Percentiles rank a stretch among this genome's conserved stretches.
These are phyloP conservation scores for Colletotrichum costaricense DNA, from an alignment of 2,329 filamentous ascomycete genomes.

Conservation along the genomic window DNA sequence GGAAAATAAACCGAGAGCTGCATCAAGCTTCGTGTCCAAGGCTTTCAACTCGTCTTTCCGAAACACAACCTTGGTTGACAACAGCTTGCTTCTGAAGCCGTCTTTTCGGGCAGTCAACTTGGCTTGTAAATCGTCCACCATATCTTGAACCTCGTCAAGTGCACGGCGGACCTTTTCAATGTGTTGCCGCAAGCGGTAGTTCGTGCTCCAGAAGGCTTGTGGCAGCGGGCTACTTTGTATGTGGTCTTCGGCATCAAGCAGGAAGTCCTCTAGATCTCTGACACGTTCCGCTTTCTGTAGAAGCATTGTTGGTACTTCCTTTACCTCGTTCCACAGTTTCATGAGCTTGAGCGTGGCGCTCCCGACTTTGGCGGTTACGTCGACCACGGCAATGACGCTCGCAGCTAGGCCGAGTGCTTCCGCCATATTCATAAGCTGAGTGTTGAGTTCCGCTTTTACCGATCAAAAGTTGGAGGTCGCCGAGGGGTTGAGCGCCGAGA, in stretches of 20 bases:
- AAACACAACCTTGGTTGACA: not conserved
- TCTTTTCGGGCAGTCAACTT: not conserved
- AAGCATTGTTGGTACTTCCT: not conserved
- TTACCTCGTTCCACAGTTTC: not conserved
- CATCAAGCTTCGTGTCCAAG: not conserved
- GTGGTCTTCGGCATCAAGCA: not conserved
- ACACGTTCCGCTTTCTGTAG: not conserved
- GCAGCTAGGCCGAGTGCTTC: not conserved
- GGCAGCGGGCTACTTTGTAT: not conserved
- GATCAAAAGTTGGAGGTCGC: fast-evolving
- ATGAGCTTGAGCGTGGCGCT: not conserved
- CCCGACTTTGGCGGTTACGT: not conserved
- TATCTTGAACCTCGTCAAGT: not conserved
- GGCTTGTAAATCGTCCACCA: not conserved
- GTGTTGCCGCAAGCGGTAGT: not conserved
- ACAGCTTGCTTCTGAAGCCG: not conserved
- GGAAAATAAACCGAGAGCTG: not conserved
- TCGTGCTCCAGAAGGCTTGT: not conserved
- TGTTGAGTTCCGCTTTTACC: not conserved
- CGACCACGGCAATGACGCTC: not conserved
- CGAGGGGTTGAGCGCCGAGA: not conserved
- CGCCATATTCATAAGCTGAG: not conserved
- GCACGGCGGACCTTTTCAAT: not conserved
- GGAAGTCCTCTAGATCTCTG: not conserved
- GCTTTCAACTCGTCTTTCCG: not conserved